Base-by-base conservation (phyloP, 2,329 filamentous ascomycete species). In the Claviceps sp. region DNA sequence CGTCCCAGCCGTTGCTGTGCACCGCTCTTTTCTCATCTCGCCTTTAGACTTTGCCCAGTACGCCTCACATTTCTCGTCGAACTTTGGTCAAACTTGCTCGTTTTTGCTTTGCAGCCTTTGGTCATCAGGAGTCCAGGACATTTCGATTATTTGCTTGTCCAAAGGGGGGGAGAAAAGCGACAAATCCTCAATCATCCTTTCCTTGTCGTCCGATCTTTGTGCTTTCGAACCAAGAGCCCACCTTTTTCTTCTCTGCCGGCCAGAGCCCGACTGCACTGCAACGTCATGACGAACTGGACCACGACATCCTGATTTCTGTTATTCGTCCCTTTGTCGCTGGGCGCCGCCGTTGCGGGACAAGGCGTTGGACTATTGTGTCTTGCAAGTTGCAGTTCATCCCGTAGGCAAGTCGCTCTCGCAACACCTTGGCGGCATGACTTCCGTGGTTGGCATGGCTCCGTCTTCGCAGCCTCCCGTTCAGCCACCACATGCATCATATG, bases 401-500 rank as follows among this genome's bases (percentile, higher is more conserved):
- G 20, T 34, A 34, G 37, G 16, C 14, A n/a, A 41, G 7, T 16
- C 18, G 47, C n/a, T 5, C 26, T 14, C 37, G 16, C 16, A 41
- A 20, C 5, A 47, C 8, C 36, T 22, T 16, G 16, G 44, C 46
- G 22, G 24, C 49, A 55, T 55, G 54, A 45, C 46, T 49, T 50
- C 52, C 14, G 40, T 43, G 13, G 36, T 48, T 42, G 41, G 48
- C 54, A 54, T 53, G 54, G 46, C 52, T 41, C 41, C 48, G 13
- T 24, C 51, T 34, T 11, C 48, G 38, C 48, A 54, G 26, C 49
- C 26, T 13, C 42, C 52, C 18, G 20, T 44, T 22, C 43, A 52
- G 44, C 53, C 53, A 40, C 53, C 51, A 38, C 53, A 50, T 16
- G 51, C 53, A 24, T 37, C 51, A n/a, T 51, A 18, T 22, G 48